These are phyloP conservation scores for Choiromyces venosus DNA, from an alignment of 495 filamentous ascomycete genomes.

Conservation along the genomic window DNA sequence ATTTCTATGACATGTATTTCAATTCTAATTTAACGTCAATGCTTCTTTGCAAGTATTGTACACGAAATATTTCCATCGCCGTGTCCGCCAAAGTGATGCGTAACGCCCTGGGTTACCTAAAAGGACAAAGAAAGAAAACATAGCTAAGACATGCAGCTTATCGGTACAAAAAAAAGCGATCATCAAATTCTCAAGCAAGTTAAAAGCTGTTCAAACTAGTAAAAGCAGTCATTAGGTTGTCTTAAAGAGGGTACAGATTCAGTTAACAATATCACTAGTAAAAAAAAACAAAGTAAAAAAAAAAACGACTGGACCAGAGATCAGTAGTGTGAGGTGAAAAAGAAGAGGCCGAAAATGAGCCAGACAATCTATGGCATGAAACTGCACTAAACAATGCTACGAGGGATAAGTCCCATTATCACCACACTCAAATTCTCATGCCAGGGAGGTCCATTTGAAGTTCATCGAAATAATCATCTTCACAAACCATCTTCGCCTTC, in stretches of 20 bases:
- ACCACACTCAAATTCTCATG: conserved; percentile 20
- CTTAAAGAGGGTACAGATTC: neutral
- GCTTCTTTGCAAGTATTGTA: neutral
- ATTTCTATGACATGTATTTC: neutral
- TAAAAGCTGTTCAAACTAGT: neutral
- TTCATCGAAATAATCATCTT: conserved; percentile 24
- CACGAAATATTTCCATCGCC: neutral
- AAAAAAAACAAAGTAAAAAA: neutral
- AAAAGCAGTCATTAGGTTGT: neutral
- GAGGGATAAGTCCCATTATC: neutral
- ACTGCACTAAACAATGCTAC: neutral
- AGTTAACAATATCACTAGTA: neutral
- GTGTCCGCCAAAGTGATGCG: neutral
- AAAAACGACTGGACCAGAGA: neutral
- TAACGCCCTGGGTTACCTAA: neutral
- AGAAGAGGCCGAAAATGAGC: neutral
- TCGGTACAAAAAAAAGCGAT: neutral
- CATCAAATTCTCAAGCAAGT: neutral
- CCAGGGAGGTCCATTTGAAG: conserved; percentile 33
- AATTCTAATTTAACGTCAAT: neutral
- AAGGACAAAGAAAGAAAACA: neutral
- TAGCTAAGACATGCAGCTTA: neutral
- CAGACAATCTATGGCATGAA: neutral
- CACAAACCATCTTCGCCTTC: neutral
- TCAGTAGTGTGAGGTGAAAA: neutral